Base-by-base conservation (phyloP, 371 early-diverging fungal genomes). In the Saksenaea oblongispora region DNA sequence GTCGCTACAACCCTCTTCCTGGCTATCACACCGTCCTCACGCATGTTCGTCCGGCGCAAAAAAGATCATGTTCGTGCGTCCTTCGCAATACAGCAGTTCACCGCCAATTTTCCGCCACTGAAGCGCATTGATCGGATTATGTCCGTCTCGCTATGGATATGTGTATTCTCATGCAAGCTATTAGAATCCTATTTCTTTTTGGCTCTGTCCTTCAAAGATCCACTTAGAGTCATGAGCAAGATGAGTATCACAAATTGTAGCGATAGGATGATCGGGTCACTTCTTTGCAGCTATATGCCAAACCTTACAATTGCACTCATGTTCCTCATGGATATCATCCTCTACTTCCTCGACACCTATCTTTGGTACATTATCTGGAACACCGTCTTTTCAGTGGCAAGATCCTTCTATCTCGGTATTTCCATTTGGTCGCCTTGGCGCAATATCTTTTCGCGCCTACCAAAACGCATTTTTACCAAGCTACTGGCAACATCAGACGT, bases 301-400 rank as follows among this genome's bases (percentile, higher is more conserved):
- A 73, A 76, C 44, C 83, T 94, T 53, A 90, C 93, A 0, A 83
- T 95, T 27, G 71, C 83, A 1, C 83, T 93, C 57, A 90, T 95
- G 91, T 86, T 93, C 71, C 69, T 92, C 56, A 84, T 92, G 63
- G 89, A 92, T 59, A 64, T 93, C 39, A 80, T 90, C 8, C 83
- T 95, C 26, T 95, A 91, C 75, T 94, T 95, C 76, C 74, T 95
- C 70, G 95, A 95, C 62, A 93, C 95, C 0, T 95, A 95, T 67
- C 81, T 95, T 41, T 95, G 96, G 95, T 95, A 93, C 69, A 91
- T 93, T 42, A 90, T 93, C 56, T 92, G 91, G 89, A 93, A 88
- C 74, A 89, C 91, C 1, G 70, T 91, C 31, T 91, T 93, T 61
- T 92, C 93, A 0, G 91, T 93, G 22, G 86, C 87, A 22, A 82